Base-by-base conservation (phyloP, 73 alveolate genomes). In the Paramecium biaurelia region DNA sequence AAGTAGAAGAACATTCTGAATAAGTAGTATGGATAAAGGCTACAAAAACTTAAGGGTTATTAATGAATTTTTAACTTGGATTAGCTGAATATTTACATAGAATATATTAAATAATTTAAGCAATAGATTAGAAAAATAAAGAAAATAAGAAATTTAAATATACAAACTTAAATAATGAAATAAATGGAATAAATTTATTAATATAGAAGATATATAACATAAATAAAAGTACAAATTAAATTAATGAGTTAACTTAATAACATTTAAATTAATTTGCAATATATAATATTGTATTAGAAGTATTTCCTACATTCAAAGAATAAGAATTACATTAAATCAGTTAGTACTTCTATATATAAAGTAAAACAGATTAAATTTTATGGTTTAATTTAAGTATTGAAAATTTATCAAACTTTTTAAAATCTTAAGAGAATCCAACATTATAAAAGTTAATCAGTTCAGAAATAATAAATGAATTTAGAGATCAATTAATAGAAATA, bases 301-400 rank as follows among this genome's bases (percentile, higher is more conserved):
- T 63, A 24, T 30, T 63, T 24, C 84, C 84, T 30, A 26, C 24
- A 26, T 63, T 63, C 6, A 63, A 63, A 63, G 43, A 63, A 63
- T 63, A 63, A 23, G 84, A 63, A 30, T 32, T 7, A 30, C 21
- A 63, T 28, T 18, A 72, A 72, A 42, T 42, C 6, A 79, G 76
- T 79, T 42, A 21, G 24, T 79, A 79, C 24, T 79, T 79, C 7
- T 79, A 79, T 45, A 45, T 79, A 4, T 47, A 79, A 47, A 30
- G 90, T 79, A 79, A 79, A 34, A 79, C 90, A 43, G 90, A 79
- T 79, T 42, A 79, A 43, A 79, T 79, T 79, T 79, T 79, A 79
- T 79, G 90, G 90, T 79, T 79, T 47, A 58, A 79, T 79, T 42
- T 79, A 10, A 41, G 42, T 4, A 32, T 47, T 2, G 84, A 63